phyloP scores from a whole-genome alignment of 805 yeast species.

The Danielia reshetovae region DNA sequence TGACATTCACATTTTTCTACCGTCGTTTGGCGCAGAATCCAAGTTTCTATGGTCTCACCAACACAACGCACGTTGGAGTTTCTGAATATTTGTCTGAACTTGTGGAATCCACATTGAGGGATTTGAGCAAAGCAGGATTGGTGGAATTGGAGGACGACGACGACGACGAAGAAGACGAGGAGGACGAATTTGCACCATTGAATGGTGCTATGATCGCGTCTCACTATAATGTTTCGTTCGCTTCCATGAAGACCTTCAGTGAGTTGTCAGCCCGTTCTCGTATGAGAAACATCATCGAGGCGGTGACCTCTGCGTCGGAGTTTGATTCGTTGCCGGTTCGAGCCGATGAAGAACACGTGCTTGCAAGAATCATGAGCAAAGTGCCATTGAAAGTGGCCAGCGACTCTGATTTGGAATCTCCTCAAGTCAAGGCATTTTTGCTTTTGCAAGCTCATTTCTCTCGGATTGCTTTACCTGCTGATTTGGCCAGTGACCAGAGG shows the following conservation, averaged over 20 bases:
- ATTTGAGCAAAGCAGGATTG: conserved; percentile 55
- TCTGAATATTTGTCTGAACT: conserved; percentile 82
- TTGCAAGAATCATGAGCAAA: conserved; percentile 50
- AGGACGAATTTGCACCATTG: conserved; percentile 47
- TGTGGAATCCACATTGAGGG: conserved; percentile 67
- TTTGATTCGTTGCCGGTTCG: conserved; percentile 65
- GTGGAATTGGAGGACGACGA: conserved; percentile 53
- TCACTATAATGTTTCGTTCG: conserved; percentile 61
- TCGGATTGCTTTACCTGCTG: conserved; percentile 58
- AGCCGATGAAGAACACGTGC: conserved; percentile 48
- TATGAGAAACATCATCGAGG: conserved; percentile 58
- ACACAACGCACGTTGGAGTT: conserved; percentile 59
- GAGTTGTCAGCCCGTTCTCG: conserved; percentile 54
- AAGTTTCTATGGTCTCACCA: conserved; percentile 77
- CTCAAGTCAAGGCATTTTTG: conserved; percentile 66
- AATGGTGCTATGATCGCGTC: conserved; percentile 75
- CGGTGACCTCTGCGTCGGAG: conserved; percentile 65
- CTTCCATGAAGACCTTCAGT: conserved; percentile 61
- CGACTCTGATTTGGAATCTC: conserved; percentile 42
- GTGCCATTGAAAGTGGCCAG: conserved; percentile 56
- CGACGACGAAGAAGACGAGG: conserved; percentile 35
- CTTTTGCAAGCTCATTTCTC: conserved; percentile 80
- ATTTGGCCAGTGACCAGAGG: conserved; percentile 54
- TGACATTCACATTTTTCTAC: conserved; percentile 80
- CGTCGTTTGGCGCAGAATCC: conserved; percentile 80